These are phyloP conservation scores for Mycena rosella DNA, from an alignment of 768 basidiomycete genomes.

Conservation along the genomic window DNA sequence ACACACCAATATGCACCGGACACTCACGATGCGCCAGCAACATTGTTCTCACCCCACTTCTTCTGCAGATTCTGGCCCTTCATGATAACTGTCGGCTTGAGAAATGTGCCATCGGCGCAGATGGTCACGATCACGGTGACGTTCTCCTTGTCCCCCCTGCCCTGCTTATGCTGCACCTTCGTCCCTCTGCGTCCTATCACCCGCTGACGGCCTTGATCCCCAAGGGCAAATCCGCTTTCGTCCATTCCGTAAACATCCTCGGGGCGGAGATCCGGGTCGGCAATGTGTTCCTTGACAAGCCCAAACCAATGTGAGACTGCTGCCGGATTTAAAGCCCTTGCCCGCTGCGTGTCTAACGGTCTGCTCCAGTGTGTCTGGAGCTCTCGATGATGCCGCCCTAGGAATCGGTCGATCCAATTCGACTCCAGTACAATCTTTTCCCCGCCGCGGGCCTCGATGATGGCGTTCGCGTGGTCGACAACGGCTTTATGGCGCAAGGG, in stretches of 20 bases:
- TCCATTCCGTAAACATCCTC: slow-evolving; percentile 38
- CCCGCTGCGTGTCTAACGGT: neutral
- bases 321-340: slow-evolving; percentile 25
- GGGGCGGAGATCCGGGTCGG: neutral
- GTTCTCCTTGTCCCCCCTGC: neutral
- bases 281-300: slow-evolving; percentile 5
- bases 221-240: slow-evolving; percentile 10
- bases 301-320: slow-evolving; percentile 26
- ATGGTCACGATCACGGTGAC: slow-evolving; percentile 26
- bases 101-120: slow-evolving; percentile 31
- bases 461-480: neutral
- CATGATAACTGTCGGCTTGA: slow-evolving; percentile 26
- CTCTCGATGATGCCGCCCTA: neutral
- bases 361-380: slow-evolving; percentile 2
- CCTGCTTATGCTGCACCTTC: slow-evolving; percentile 7
- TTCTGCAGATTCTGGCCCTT: slow-evolving; percentile 33
- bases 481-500: neutral
- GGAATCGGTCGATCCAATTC: neutral
- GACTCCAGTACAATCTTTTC: neutral
- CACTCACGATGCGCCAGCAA: slow-evolving; percentile 28
- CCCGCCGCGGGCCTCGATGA: neutral
- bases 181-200: neutral
- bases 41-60: slow-evolving; percentile 32
- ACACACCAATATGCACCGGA: neutral
- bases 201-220: neutral